These are phyloP conservation scores for Dovyalis caffra DNA, from an alignment of 345 rosid species.

Conservation along the genomic window DNA sequence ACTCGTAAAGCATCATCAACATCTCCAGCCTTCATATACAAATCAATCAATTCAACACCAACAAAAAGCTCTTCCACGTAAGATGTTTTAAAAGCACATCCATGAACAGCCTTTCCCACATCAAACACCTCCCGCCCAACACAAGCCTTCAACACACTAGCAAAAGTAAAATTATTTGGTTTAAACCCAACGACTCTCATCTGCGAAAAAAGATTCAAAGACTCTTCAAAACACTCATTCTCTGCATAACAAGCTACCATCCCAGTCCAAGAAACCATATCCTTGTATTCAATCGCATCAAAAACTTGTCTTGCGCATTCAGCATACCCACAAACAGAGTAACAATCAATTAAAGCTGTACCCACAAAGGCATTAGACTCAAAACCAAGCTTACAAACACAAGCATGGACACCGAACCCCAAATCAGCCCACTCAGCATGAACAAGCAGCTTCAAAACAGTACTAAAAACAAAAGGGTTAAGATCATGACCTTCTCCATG, in stretches of 20 bases:
- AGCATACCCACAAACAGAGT: constrained; percentile 54
- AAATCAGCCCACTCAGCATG: constrained; percentile 47
- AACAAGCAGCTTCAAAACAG: constrained; percentile 62
- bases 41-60: constrained; percentile 67
- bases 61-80: constrained; percentile 57
- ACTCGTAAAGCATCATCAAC: constrained; percentile 44
- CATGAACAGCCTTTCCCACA: constrained; percentile 64
- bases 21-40: constrained; percentile 51
- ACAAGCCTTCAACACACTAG: constrained; percentile 69
- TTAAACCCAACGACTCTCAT: constrained; percentile 64
- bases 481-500: constrained; percentile 75
- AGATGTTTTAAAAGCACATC: constrained; percentile 53
- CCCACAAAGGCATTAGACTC: constrained; percentile 64
- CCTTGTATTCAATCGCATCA: constrained; percentile 59
- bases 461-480: constrained; percentile 69
- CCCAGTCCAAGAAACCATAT: constrained; percentile 84
- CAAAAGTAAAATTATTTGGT: constrained; percentile 66
- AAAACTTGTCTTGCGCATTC: constrained; percentile 56
- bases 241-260: constrained; percentile 72
- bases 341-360: constrained; percentile 72
- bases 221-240: constrained; percentile 54
- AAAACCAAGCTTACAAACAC: constrained; percentile 69
- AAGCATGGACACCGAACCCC: constrained; percentile 54
- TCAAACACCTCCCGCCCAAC: constrained; percentile 50
- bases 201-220: constrained; percentile 42